These are phyloP conservation scores for Colletotrichum musicola DNA, from an alignment of 2,329 filamentous ascomycete species.

Conservation along the genomic window DNA sequence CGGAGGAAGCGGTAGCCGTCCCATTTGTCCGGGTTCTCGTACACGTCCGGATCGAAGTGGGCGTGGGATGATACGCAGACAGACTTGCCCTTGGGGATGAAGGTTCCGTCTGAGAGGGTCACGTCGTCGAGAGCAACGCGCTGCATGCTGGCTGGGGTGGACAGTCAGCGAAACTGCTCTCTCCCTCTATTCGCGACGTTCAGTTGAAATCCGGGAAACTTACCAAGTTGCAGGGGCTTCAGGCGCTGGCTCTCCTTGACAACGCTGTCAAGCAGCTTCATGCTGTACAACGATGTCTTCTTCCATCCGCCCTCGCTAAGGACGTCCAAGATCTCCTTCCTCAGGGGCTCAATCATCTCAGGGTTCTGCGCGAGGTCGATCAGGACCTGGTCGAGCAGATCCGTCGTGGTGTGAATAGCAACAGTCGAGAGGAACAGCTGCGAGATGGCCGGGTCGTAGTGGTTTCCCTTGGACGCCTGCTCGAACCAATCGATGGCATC, in stretches of 20 bases:
- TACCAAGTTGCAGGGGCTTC: conserved; percentile 30
- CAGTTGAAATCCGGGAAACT: neutral
- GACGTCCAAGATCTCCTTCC: conserved; percentile 55
- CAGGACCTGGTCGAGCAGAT: conserved; percentile 51
- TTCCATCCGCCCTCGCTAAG: conserved; percentile 51
- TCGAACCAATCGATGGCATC: conserved; percentile 61
- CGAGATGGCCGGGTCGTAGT: conserved; percentile 74
- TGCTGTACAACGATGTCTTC: conserved; percentile 51
- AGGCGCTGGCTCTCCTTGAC: conserved; percentile 54
- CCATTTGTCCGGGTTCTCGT: conserved; percentile 20
- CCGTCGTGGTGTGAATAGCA: conserved; percentile 58
- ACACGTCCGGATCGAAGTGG: conserved; percentile 16
- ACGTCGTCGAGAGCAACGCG: conserved; percentile 3
- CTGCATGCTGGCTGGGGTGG: conserved; percentile 27
- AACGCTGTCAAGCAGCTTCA: conserved; percentile 56
- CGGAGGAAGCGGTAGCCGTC: conserved; percentile 22
- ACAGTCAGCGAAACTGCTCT: neutral
- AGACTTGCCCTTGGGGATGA: conserved; percentile 26
- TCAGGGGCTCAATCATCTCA: conserved; percentile 54
- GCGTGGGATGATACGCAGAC: conserved; percentile 12
- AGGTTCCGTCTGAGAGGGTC: conserved; percentile 30
- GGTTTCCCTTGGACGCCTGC: conserved; percentile 59
- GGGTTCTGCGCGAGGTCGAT: conserved; percentile 54
- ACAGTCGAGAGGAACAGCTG: conserved; percentile 83
- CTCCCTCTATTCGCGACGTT: neutral